Evolutionary conservation across 345 rosid species (phyloP).

Genomic region (Salix arbutifolia): DNA sequence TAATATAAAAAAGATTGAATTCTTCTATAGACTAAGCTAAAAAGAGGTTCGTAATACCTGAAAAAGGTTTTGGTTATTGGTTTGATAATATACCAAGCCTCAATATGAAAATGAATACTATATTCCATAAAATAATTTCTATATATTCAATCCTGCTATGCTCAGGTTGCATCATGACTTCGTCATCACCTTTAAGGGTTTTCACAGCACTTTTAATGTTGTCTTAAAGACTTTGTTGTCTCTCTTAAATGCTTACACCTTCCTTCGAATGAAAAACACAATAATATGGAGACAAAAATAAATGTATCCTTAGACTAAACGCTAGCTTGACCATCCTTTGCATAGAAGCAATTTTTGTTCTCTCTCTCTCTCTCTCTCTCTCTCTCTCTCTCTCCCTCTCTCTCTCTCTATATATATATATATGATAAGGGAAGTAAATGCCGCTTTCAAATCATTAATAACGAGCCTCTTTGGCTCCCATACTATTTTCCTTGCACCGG

Average conservation of each 20-base stretch:
- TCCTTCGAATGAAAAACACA: conserved; percentile 8
- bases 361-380: not conserved
- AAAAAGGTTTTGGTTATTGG: no score
- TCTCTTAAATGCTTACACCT: conserved; percentile 22
- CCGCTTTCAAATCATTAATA: not conserved
- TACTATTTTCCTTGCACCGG: no score
- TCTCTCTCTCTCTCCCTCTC: not conserved
- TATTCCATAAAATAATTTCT: no score
- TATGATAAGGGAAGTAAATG: not conserved
- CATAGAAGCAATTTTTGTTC: no score
- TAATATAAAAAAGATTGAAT: no score
- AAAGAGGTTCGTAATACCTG: no score
- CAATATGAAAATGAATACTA: no score
- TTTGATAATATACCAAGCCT: no score
- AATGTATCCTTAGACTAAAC: conserved; percentile 1
- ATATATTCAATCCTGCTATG: not conserved
- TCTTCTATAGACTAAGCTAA: no score
- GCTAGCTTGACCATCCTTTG: not conserved
- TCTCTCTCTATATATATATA: no score
- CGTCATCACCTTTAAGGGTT: conserved; percentile 5
- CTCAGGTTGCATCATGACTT: conserved; percentile 2
- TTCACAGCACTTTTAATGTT: conserved; percentile 9
- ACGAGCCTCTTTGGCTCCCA: no score
- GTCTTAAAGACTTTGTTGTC: conserved; percentile 4
- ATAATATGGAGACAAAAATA: not conserved